Percentiles rank a stretch among this genome's conserved stretches.
phyloP scores from a whole-genome alignment of 2,329 filamentous ascomycete genomes.

The Raffaelea albimanens region DNA sequence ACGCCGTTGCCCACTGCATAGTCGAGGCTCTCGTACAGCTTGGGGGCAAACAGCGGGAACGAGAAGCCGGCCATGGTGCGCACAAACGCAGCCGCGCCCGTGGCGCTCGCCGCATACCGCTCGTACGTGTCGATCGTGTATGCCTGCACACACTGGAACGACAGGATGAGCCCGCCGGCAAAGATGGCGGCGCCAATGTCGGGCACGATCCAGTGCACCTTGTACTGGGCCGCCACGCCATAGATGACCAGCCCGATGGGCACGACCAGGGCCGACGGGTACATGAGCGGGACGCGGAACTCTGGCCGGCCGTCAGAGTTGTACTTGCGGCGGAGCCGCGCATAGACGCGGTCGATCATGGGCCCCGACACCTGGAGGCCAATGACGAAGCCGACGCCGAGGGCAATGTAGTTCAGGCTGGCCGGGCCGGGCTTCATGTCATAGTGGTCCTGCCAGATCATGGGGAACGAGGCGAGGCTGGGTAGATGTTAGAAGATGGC shows the following conservation, averaged over 20 bases:
- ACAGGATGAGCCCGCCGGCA: slow-evolving; percentile 27
- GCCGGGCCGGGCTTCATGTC: slow-evolving; percentile 21
- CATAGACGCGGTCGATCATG: slow-evolving; percentile 19
- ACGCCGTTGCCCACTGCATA: slow-evolving; percentile 32
- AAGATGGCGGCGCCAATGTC: slow-evolving; percentile 33
- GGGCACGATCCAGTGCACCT: slow-evolving; percentile 35
- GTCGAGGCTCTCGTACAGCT: slow-evolving; percentile 31
- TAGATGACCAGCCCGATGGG: slow-evolving; percentile 34
- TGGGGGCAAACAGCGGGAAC: slow-evolving; percentile 40
- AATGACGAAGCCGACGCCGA: slow-evolving; percentile 20
- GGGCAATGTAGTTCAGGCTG: slow-evolving; percentile 27
- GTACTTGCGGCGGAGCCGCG: slow-evolving; percentile 30
- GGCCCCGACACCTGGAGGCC: slow-evolving; percentile 42
- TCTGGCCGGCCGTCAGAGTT: slow-evolving; percentile 26
- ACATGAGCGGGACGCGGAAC: slow-evolving; percentile 32
- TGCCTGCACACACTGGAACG: slow-evolving; percentile 34
- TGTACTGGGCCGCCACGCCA: slow-evolving; percentile 33
- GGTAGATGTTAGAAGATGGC: background rate
- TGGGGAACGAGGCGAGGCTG: slow-evolving; percentile 36
- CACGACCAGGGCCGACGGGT: slow-evolving; percentile 29
- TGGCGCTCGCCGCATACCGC: slow-evolving; percentile 33
- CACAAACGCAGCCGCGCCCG: slow-evolving; percentile 33
- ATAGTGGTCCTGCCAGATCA: slow-evolving; percentile 30
- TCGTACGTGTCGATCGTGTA: slow-evolving; percentile 38
- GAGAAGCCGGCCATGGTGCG: slow-evolving; percentile 40